These are phyloP conservation scores for Cantharellus cinnabarinus DNA, from an alignment of 768 basidiomycete species.

Conservation along the genomic window DNA sequence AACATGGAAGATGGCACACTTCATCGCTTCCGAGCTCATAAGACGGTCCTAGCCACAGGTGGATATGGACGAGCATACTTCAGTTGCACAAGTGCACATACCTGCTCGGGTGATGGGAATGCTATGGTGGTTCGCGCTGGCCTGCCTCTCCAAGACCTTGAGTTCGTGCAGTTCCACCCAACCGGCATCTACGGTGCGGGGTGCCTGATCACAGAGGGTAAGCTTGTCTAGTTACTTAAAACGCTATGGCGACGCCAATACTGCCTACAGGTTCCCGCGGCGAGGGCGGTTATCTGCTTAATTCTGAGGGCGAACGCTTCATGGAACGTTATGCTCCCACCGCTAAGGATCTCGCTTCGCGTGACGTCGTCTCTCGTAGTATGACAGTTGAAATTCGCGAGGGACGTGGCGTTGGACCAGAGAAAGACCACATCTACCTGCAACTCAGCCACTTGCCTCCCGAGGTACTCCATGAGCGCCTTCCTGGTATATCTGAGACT, in stretches of 20 bases:
- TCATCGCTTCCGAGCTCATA: slow-evolving; percentile 94
- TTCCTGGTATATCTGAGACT: slow-evolving; percentile 98
- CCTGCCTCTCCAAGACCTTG: slow-evolving; percentile 85
- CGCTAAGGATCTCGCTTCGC: slow-evolving; percentile 97
- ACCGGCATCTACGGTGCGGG: slow-evolving; percentile 99
- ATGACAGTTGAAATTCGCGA: slow-evolving; percentile 99
- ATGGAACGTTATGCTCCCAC: slow-evolving; percentile 99
- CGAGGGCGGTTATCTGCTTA: slow-evolving; percentile 95
- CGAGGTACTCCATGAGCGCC: slow-evolving; percentile 84
- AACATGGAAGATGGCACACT: slow-evolving; percentile 99
- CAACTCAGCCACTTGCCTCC: slow-evolving; percentile 95
- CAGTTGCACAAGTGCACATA: slow-evolving; percentile 96
- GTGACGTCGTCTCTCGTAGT: slow-evolving; percentile 96
- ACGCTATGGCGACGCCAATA: background rate
- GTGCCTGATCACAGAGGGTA: slow-evolving; percentile 95
- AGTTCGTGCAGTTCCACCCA: slow-evolving; percentile 99
- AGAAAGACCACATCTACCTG: slow-evolving; percentile 92
- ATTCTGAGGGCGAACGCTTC: slow-evolving; percentile 97
- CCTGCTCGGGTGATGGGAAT: slow-evolving; percentile 96
- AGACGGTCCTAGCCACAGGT: slow-evolving; percentile 94
- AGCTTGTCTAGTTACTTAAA: slow-evolving; percentile 6
- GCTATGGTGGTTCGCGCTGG: slow-evolving; percentile 97
- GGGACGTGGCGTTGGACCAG: slow-evolving; percentile 94
- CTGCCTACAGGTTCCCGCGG: slow-evolving; percentile 67
- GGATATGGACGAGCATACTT: slow-evolving; percentile 98